A percentile compares a stretch with the other conserved stretches of the same genome.
phyloP scores from a whole-genome alignment of 306 rosid genomes.

The peach (Prunus persica) region Prunus_persica_NCBIv2 NC_034009.1:31882001-31882500 shows the following conservation, averaged over 20 bases:
- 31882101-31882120: slow-evolving; percentile 68
- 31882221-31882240: slow-evolving; percentile 68
- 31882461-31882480: slow-evolving; percentile 43
- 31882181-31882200: slow-evolving; percentile 38
- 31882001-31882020: slow-evolving; percentile 51
- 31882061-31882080: slow-evolving; percentile 56
- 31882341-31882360: neutral
- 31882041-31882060: slow-evolving; percentile 62
- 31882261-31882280: neutral
- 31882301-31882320: neutral
- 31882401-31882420: slow-evolving; percentile 83
- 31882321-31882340: neutral
- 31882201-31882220: slow-evolving; percentile 69
- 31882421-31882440: slow-evolving; percentile 85
- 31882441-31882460: slow-evolving; percentile 77
- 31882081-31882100: slow-evolving; percentile 5
- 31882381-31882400: neutral
- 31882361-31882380: neutral
- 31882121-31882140: slow-evolving; percentile 73
- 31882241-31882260: neutral
- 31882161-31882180: slow-evolving; percentile 70
- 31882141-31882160: slow-evolving; percentile 65
- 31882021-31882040: slow-evolving; percentile 63
- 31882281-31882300: neutral
- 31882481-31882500: slow-evolving; percentile 31